Conservation (phyloP, 768 basidiomycete species). For the Lyophyllum atratum region DNA sequence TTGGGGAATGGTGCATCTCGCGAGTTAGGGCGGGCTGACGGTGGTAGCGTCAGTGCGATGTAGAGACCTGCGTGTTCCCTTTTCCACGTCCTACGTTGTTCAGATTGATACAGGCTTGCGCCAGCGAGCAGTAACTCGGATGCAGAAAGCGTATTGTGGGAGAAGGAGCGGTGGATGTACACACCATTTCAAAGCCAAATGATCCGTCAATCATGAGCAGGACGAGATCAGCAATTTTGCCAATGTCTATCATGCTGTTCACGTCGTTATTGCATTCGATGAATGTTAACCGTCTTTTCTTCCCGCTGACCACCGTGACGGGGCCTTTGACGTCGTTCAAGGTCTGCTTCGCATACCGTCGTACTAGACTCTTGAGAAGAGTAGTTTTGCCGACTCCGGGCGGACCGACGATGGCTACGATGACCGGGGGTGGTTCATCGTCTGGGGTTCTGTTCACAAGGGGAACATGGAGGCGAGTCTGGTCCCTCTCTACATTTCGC, state of each 20-base stretch:
- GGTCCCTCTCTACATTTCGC: constrained; percentile 89
- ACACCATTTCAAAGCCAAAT: constrained; percentile 98
- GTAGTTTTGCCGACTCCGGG: constrained; percentile 98
- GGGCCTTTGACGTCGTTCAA: constrained; percentile 89
- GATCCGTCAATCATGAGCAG: constrained; percentile 97
- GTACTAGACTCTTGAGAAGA: constrained; percentile 85
- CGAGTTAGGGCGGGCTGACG: no score
- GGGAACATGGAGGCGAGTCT: constrained; percentile 94
- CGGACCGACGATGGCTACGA: constrained; percentile 94
- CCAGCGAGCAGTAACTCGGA: neutral
- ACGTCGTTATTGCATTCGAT: constrained; percentile 98
- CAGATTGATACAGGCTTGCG: no score
- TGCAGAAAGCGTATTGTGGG: neutral
- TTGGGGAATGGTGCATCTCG: no score
- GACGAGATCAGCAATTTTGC: constrained; percentile 94
- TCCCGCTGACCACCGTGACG: constrained; percentile 92
- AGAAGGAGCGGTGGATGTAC: constrained; percentile 19
- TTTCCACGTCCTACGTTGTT: no score
- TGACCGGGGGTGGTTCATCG: constrained; percentile 87
- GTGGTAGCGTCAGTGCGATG: no score
- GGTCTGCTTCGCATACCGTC: constrained; percentile 93
- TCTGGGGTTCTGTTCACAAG: constrained; percentile 94
- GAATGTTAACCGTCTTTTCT: constrained; percentile 91
- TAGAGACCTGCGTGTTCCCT: no score
- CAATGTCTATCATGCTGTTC: constrained; percentile 98